phyloP scores from a whole-genome alignment of 495 filamentous ascomycete species.

The Penicillium taxi region DNA sequence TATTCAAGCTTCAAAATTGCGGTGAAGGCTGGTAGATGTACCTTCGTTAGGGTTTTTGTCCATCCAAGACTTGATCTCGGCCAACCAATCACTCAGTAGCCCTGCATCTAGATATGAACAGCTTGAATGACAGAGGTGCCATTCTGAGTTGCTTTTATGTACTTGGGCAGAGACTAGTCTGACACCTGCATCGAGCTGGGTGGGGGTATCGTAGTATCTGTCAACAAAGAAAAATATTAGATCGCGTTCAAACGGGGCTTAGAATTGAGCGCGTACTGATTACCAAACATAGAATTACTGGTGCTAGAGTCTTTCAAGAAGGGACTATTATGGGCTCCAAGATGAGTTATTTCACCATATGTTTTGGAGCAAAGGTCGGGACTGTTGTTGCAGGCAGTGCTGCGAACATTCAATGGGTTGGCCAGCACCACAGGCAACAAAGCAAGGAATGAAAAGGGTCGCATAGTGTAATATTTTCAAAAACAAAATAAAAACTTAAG shows the following conservation, averaged over 20 bases:
- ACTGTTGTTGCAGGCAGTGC: constrained; percentile 54
- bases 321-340: constrained; percentile 57
- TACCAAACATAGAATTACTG: constrained; percentile 48
- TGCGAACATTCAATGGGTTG: constrained; percentile 23
- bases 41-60: constrained; percentile 60
- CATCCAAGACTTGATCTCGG: constrained; percentile 57
- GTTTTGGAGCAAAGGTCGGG: constrained; percentile 49
- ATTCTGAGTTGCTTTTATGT: constrained; percentile 49
- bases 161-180: constrained; percentile 66
- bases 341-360: constrained; percentile 55
- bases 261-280: constrained; percentile 47
- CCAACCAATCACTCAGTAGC: constrained; percentile 52
- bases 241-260: neutral
- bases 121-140: constrained; percentile 58
- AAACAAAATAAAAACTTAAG: constrained; percentile 1
- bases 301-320: constrained; percentile 47
- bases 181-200: constrained; percentile 61
- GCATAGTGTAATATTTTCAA: constrained; percentile 21
- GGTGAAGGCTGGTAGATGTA: constrained; percentile 11
- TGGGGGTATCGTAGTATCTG: constrained; percentile 60
- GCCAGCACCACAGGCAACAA: constrained; percentile 27
- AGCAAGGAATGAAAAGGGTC: constrained; percentile 19
- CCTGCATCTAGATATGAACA: constrained; percentile 63
- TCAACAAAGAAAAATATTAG: constrained; percentile 1
- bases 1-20: neutral